Base-by-base conservation (phyloP, 176 grass and related monocot species). In the Musa schizocarpa region DNA sequence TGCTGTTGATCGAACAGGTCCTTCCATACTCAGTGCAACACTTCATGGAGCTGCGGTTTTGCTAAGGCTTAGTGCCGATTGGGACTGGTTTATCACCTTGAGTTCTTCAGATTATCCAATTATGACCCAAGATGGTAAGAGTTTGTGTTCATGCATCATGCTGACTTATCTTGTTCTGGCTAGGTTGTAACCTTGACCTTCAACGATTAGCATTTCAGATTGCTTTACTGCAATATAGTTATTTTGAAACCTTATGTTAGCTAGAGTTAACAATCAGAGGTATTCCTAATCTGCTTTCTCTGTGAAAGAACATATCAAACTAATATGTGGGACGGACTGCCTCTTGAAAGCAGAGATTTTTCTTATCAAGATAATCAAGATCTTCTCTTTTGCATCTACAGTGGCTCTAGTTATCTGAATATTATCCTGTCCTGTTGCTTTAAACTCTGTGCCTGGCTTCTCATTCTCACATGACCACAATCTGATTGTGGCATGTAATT, bases 61-160 rank as follows among this genome's bases (percentile, higher is more conserved):
- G 14, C 89, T 92, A 43, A 83, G 57, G 78, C 11, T 74, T 1
- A 67, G 56, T n/a, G 13, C 9, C 13, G 65, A 81, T 21, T 92
- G 89, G 89, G 86, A 88, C 43, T 92, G 89, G 89, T 72, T 92
- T 75, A 73, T 92, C 83, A 83, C 76, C 72, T 76, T 92, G 68
- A 88, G 89, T 68, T 52, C 89, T 43, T 85, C 52, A 19, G 89
- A 92, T 69, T 92, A 92, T 69, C 89, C 86, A 12, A 67, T 92
- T 70, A 68, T 92, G 66, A 80, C 89, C 67, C 89, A 92, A 62
- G 86, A 92, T 43, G 89, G 89, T 92, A 64, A 68, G 68, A 19
- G 29, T 17, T 70, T 6, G 13, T 67, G 54, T 50, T 64, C 29
- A 2, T 69, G 24, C 17, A 1, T 69, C 13, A 8, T 29, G 50